Evolutionary conservation across 768 basidiomycete genomes (phyloP), one percentile per base, ranked within the genome.

Genomic region (Lepiota brunneoincarnata): DNA sequence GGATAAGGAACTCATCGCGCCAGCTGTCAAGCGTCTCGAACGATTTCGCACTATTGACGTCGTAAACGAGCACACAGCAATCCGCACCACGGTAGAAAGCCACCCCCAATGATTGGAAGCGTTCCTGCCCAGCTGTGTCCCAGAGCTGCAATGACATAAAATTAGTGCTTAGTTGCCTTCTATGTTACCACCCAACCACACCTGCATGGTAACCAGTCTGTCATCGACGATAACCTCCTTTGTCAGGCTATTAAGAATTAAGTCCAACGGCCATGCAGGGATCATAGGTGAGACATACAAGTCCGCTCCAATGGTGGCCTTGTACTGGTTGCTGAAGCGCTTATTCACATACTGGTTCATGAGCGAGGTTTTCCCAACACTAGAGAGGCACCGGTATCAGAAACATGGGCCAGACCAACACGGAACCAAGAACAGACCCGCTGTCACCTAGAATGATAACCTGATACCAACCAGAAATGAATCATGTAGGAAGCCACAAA

Each of bases 321-420:
- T 98, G 83, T 99, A 99, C 75, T 98, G 96, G 75, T 95, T 97
- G 71, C 91, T 93, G 74, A 98, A 99, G 58, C 97, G 89, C 73
- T 98, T 98, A 84, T 98, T 98, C 60, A 99, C 97, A 77, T 97
- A 98, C 75, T 99, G 97, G 78, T 98, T 98, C 97, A 99, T 99
- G 64, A 99, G 88, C 24, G 96, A 98, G 38, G 97, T 98, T 88
- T 98, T 98, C 39, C 95, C 96, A 70, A 98, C 96, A 54, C 95
- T 95, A 64, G 15, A 58, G 18, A 55, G 37, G 24, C 10, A 14
- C 26, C 17, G 49, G 57, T 2, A 57, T 64, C 50, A 67, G 60
- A 46, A 58, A 48, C 39, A 14, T 41, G 54, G 24, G 39, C 26
- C 26, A 38, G 14, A 38, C 39, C 47, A 54, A 56, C 23, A 28